Percentiles rank a stretch among this genome's conserved stretches.
These are phyloP conservation scores for Lipomyces mesembrius DNA, from an alignment of 805 yeast genomes.

Conservation along the genomic window DNA sequence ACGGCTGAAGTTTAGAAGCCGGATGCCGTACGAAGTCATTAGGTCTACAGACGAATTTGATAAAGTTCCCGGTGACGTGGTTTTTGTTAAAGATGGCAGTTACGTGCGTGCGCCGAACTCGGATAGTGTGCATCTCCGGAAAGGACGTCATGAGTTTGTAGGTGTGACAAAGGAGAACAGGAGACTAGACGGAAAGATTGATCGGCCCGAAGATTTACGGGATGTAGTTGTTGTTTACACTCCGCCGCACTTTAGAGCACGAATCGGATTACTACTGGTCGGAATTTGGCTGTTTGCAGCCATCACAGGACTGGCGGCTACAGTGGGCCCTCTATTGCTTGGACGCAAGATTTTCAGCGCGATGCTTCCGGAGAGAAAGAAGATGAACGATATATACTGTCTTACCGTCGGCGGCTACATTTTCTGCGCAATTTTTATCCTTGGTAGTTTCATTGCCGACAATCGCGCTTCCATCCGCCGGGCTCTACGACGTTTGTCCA, in stretches of 20 bases:
- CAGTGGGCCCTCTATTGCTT: slow-evolving; percentile 41
- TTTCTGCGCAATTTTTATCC: slow-evolving; percentile 14
- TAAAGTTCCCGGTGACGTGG: slow-evolving; percentile 56
- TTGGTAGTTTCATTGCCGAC: slow-evolving; percentile 12
- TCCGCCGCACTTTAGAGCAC: slow-evolving; percentile 73
- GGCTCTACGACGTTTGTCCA: neutral
- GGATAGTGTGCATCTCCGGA: slow-evolving; percentile 72
- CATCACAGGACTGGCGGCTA: slow-evolving; percentile 35
- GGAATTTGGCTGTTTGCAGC: slow-evolving; percentile 54
- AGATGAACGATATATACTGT: slow-evolving; percentile 38
- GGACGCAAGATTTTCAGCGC: slow-evolving; percentile 39
- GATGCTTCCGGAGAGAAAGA: slow-evolving; percentile 15
- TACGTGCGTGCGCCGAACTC: slow-evolving; percentile 85
- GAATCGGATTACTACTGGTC: slow-evolving; percentile 58
- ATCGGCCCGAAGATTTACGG: slow-evolving; percentile 51
- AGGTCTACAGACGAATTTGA: slow-evolving; percentile 23
- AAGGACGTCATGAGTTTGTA: slow-evolving; percentile 65
- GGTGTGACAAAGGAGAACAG: slow-evolving; percentile 81
- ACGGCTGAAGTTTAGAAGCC: slow-evolving; percentile 46
- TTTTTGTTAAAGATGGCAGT: slow-evolving; percentile 78
- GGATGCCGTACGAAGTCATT: neutral
- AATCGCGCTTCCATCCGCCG: slow-evolving; percentile 13
- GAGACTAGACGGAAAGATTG: slow-evolving; percentile 51
- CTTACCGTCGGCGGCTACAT: slow-evolving; percentile 39
- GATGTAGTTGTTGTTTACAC: slow-evolving; percentile 71